Base-by-base conservation (phyloP, 1,284 basidiomycete genomes). In the Sanghuangporus weigelae region DNA sequence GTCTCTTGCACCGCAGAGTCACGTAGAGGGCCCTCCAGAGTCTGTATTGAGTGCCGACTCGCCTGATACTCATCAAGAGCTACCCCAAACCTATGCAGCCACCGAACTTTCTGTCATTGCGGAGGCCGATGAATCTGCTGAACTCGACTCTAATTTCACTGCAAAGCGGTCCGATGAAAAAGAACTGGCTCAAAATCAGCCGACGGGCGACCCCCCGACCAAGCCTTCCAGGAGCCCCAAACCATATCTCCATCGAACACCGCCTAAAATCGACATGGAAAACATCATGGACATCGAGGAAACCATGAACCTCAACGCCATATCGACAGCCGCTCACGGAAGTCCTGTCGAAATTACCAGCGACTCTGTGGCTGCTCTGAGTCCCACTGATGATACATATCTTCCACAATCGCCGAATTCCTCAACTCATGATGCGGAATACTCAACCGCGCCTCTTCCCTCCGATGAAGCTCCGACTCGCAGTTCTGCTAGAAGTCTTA, bases 41-140 rank as follows among this genome's bases (percentile, higher is more conserved):
- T 26, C 57, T 3, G 19, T 60, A 40, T 7, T 38, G 21, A 7
- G 31, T 42, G 50, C 21, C 14, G 26, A 10, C 40, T 16, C 8
- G 10, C 21, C 10, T 7, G 23, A 31, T 11, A 42, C 40, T 46
- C 57, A 57, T 46, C 57, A 61, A n/a, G 64, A 57, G 4, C 57
- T 67, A 3, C 49, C 59, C 12, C 61, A 57, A 12, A 60, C 61
- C 7, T 67, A 72, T 23, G 48, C 67, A 2, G 53, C 48, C 39
- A 71, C 73, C n/a, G 75, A 85, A 58, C 72, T 90, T 23, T 90
- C 87, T 39, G 78, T 89, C 59, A 91, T 91, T 63, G 84, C 80
- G 1, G 89, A 91, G 73, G 86, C 83, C 57, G 86, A 90, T 51
- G 88, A 90, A 69, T 74, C 76, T 8, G 73, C 71, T 3, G 83